Base-by-base conservation (phyloP, 2,329 filamentous ascomycete genomes). In the Penicillium olsonii region DNA sequence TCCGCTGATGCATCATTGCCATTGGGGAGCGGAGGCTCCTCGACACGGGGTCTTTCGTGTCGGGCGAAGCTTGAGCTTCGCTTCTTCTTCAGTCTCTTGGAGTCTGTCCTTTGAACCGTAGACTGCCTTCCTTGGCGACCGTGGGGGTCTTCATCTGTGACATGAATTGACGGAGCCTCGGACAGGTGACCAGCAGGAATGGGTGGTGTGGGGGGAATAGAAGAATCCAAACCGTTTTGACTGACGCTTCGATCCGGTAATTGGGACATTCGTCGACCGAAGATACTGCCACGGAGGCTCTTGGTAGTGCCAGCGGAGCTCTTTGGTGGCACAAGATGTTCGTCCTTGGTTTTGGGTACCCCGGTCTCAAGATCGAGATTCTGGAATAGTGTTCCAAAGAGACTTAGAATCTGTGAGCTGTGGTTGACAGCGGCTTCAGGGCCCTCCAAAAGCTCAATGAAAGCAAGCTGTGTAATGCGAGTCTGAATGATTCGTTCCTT, bases 401-500 rank as follows among this genome's bases (percentile, higher is more conserved):
- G 76, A 14, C 84, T 84, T 17, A 99, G 75, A 33, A 99, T 78
- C 69, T 96, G 91, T 56, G 90, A 84, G 65, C 88, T 92, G 52
- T 88, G 86, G 65, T 96, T 96, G 42, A 97, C 89, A 15, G 94
- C 92, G 48, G 87, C 83, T 50, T 90, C 86, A 0, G 91, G 84
- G 1, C 91, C 91, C 66, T 96, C 91, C 3, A 90, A 75, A 14
- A 94, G 75, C 70, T 97, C 92, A 3, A 94, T 72, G 17, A 99
- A 80, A 4, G 88, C 82, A 52, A 99, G 77, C 64, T 97, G 92
- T 10, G 92, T 96, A 83, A 97, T 95, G 69, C 95, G 95, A 53
- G 96, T 85, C 69, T 97, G 89, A n/a, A 99, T 73, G 35, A 99
- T 86, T 41, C 84, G 83, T 68, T 92, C 89, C 65, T 91, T 95